A percentile compares a stretch with the other conserved stretches of the same genome.
phyloP scores from a whole-genome alignment of 75 land plant species.

The Pinus tabuliformis region DNA sequence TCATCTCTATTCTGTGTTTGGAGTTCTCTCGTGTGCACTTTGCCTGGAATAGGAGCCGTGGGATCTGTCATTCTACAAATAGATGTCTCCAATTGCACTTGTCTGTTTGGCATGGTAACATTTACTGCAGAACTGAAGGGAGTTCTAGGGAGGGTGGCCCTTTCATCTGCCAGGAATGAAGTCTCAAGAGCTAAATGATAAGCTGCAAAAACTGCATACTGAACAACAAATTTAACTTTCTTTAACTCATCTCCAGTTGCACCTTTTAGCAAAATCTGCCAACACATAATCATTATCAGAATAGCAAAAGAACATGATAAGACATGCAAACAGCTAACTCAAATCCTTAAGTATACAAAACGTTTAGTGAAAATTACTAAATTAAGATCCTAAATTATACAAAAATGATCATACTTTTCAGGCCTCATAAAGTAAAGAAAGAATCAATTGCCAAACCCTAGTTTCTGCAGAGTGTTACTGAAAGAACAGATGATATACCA shows the following conservation, averaged over 20 bases:
- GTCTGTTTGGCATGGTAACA: conserved; percentile 23
- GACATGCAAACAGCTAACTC: neutral
- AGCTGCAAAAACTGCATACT: conserved; percentile 77
- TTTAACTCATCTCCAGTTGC: conserved; percentile 76
- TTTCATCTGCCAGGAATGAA: conserved; percentile 87
- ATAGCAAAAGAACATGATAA: neutral
- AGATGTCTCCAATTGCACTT: conserved; percentile 18
- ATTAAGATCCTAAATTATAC: neutral
- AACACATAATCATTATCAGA: neutral
- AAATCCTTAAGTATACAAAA: neutral
- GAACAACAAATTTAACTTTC: conserved; percentile 70
- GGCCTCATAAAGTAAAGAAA: neutral
- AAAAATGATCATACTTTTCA: neutral
- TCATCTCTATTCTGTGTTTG: neutral
- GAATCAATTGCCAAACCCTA: neutral
- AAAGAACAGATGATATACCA: neutral
- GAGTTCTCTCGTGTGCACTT: neutral
- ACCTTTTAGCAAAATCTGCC: conserved; percentile 87
- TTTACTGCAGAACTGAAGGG: conserved; percentile 18
- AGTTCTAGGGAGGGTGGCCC: conserved; percentile 54
- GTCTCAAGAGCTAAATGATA: conserved; percentile 91
- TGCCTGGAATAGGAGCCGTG: neutral
- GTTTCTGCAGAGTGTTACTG: neutral
- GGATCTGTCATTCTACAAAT: conserved; percentile 12
- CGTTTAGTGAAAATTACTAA: neutral